Evolutionary conservation across 2,329 filamentous ascomycete genomes (phyloP), one percentile per base, ranked within the genome.

Genomic region (Stagonosporopsis tanaceti): DNA sequence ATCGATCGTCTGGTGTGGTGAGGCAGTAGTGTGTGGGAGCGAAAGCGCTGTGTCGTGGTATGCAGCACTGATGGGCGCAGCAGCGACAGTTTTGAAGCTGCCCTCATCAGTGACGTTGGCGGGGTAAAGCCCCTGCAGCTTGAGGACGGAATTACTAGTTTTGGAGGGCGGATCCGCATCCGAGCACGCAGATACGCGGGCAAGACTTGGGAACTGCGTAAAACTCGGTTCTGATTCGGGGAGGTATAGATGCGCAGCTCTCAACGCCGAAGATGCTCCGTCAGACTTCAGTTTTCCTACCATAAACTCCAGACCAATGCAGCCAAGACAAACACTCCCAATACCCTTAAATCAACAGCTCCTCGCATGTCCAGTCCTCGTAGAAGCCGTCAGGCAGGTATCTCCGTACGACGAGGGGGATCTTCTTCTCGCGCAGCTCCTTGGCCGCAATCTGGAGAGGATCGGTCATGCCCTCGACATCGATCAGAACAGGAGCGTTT

Each of bases 291-390:
- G 62, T 52, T 67, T 67, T 72, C 59, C 59, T 62, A 57, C 62
- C 67, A 62, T 59, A 61, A 71, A 75, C 73, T 74, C 74, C 74
- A 66, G 60, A 55, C 60, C 68, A 70, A 72, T 73, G 71, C 71
- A 74, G 64, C 56, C 62, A 66, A 60, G 44, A 61, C 50, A 53
- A 54, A 58, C 53, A 55, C 50, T 34, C 34, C 17, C 40, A 28
- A 28, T 32, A 39, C 28, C 41, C 60, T 62, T 59, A 75, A 45
- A 65, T 68, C 57, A 97, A 85, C 64, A 98, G 84, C 79, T 99
- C 95, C 80, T 98, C 95, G 80, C 93, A 97, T 34, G 93, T 96
- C 95, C 95, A 99, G 78, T 99, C 95, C 84, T 99, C 95, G 79
- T 98, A 98, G 92, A 87, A 97, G 82, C 95, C 95, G 80, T 99